Evolutionary conservation across 148 eudicot species (phyloP).

Genomic region (Amaranthus cruentus): DNA sequence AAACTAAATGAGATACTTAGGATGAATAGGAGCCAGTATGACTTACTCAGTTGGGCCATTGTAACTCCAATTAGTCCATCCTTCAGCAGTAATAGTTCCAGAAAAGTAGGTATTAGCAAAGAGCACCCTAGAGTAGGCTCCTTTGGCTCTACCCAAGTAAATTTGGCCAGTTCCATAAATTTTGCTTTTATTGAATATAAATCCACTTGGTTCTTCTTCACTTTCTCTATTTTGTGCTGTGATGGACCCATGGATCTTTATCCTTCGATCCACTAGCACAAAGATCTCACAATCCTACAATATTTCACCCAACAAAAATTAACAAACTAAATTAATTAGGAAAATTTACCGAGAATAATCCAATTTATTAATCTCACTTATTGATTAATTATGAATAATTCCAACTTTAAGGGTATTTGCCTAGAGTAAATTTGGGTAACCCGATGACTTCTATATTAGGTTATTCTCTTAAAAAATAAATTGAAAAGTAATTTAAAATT

Average conservation of each 20-base stretch:
- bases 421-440: no score
- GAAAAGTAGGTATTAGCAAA: constrained; percentile 76
- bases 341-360: no score
- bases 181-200: constrained; percentile 47
- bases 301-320: not conserved
- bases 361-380: no score
- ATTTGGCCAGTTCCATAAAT: constrained; percentile 61
- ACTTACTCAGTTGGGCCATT: constrained; percentile 58
- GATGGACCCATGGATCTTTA: constrained; percentile 64
- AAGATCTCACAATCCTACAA: constrained; percentile 72
- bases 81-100: constrained; percentile 48
- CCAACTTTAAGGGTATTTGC: no score
- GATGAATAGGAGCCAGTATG: no score
- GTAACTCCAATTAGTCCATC: constrained; percentile 79
- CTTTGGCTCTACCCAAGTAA: constrained; percentile 69
- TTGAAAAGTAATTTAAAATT: no score
- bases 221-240: constrained; percentile 60
- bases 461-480: no score
- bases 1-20: no score
- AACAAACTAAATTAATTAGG: not conserved
- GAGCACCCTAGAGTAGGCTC: constrained; percentile 61
- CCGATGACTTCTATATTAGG: no score
- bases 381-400: no score
- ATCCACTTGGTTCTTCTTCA: constrained; percentile 52
- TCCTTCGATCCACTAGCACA: constrained; percentile 53